Percentiles rank a stretch among this genome's conserved stretches.
Evolutionary conservation across 202 grass and related monocot species (phyloP).

Genomic region (Saccharum hybrid): DNA sequence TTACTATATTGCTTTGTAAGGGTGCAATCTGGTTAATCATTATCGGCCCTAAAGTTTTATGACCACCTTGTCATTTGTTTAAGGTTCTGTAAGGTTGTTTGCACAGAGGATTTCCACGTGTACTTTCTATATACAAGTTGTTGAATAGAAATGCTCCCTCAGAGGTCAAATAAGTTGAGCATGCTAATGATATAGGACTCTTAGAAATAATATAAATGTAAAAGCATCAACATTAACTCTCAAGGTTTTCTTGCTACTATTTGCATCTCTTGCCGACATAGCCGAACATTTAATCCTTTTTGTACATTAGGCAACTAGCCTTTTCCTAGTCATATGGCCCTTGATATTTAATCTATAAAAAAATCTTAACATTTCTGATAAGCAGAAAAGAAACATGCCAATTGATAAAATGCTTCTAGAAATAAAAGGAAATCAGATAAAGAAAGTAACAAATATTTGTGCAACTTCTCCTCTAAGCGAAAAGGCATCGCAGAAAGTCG

Average conservation of each 20-base stretch:
- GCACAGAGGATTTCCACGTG: constrained; percentile 17
- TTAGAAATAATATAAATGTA: not conserved
- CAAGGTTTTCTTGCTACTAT: not conserved
- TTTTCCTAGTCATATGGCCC: not conserved
- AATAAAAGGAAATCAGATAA: constrained; percentile 25
- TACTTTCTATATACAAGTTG: not conserved
- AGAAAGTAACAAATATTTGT: not conserved
- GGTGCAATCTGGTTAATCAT: not conserved
- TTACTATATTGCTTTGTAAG: constrained; percentile 23
- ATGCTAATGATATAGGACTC: not conserved
- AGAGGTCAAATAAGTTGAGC: not conserved
- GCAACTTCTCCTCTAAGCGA: not conserved
- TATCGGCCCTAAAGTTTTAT: constrained; percentile 2
- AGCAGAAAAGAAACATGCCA: constrained; percentile 1
- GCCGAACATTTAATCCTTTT: not conserved
- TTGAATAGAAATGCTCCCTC: not conserved
- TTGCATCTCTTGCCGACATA: not conserved
- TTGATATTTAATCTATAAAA: not conserved
- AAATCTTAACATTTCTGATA: constrained; percentile 3
- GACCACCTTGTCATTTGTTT: constrained; percentile 11
- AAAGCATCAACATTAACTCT: not conserved
- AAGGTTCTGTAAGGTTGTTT: not conserved
- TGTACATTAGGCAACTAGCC: not conserved
- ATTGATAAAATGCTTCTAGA: constrained; percentile 13
- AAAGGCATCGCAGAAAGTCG: not conserved